Conservation (phyloP, 139 green algal genomes). For the Micromonas commoda region DNA sequence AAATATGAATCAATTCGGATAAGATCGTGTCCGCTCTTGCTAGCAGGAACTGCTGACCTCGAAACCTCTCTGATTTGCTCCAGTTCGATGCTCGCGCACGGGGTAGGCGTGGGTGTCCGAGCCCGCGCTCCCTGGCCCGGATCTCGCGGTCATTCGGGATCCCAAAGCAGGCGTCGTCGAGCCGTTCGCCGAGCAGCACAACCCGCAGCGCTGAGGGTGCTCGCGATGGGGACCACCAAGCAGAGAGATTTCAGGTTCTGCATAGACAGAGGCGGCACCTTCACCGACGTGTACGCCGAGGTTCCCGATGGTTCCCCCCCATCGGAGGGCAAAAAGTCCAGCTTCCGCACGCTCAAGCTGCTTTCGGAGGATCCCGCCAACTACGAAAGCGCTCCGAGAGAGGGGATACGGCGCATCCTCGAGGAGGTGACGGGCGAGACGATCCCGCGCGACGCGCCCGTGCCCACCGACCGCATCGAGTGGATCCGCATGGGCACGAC, state of each 20-base stretch:
- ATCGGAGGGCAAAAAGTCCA: neutral
- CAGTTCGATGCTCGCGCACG: too few species aligned
- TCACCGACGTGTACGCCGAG: conserved; percentile 95
- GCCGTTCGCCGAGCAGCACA: too few species aligned
- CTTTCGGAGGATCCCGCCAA: conserved; percentile 89
- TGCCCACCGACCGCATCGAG: conserved; percentile 40
- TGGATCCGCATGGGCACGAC: conserved; percentile 54
- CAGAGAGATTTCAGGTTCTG: conserved; percentile 66
- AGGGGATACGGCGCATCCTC: conserved; percentile 90
- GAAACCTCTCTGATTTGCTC: too few species aligned
- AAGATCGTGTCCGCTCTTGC: too few species aligned
- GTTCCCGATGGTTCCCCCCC: conserved; percentile 29
- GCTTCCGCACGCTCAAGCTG: conserved; percentile 68
- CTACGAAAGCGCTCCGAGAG: conserved; percentile 85
- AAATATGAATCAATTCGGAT: neutral
- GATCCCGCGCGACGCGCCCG: conserved; percentile 31
- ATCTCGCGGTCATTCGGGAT: too few species aligned
- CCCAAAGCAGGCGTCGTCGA: too few species aligned
- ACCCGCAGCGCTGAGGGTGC: too few species aligned
- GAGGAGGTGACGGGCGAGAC: conserved; percentile 63
- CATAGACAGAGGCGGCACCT: conserved; percentile 95
- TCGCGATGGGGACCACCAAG: too few species aligned
- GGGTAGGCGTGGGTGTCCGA: too few species aligned
- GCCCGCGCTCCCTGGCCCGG: too few species aligned
- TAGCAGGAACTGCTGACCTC: too few species aligned